Evolutionary conservation across 2,329 filamentous ascomycete species (phyloP), one percentile per base, ranked within the genome.

Genomic region (Elsinoe batatas): DNA sequence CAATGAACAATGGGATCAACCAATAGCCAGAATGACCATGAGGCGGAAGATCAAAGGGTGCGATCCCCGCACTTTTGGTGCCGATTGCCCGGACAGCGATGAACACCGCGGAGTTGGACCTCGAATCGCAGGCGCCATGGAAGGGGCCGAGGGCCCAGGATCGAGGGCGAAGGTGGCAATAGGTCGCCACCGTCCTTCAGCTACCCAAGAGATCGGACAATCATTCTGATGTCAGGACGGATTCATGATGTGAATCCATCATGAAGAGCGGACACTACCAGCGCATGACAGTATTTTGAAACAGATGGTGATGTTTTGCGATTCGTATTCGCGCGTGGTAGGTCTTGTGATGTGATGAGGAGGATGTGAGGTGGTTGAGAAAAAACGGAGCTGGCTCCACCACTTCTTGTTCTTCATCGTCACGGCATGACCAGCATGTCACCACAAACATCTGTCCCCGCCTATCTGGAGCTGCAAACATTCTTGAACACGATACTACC

Each of bases 31-130:
- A 22, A 8, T 44, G 40, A 13, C 10, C 1, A 22, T 44, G 40
- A 44, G 40, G 40, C 18, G 40, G 17, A 11, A 44, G 20, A 22
- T 44, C 40, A 44, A 10, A 44, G 40, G 40, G 40, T 12, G 20
- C 20, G 18, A 44, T 44, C 40, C 40, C 40, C 40, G 40, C 40
- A 44, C 40, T 44, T 44, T 44, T 22, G 40, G 40, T 44, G 40
- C 40, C 40, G 40, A 44, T 22, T 22, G 40, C 18, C 40, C 40
- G 40, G 20, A 12, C 18, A 22, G 18, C 5, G 8, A 5, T 44
- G 40, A 6, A 11, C 10, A 44, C 10, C n/a, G 40, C 40, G 40
- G 40, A 20, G 40, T 22, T 22, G 7, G 7, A 26, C 20, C 40
- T 20, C 40, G 20, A 26, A 26, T 44, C 26, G 26, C 26, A 44